phyloP scores from a whole-genome alignment of 495 filamentous ascomycete species.

The Friedmanniomyces endolithicus region DNA sequence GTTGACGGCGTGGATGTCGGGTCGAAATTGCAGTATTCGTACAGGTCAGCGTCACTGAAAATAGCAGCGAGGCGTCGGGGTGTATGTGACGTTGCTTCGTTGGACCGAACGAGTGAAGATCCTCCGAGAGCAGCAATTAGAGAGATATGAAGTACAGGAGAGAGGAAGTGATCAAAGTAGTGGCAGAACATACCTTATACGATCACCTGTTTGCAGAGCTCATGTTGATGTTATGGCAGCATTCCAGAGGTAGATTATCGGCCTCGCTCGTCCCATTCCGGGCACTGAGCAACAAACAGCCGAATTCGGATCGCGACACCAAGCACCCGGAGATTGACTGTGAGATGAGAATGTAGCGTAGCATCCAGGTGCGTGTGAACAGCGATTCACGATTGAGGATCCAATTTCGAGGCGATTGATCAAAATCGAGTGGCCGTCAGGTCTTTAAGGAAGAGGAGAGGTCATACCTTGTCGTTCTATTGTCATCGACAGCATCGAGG shows the following conservation, averaged over 20 bases:
- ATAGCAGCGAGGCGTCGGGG: not conserved
- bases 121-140: conserved; percentile 8
- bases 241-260: conserved; percentile 17
- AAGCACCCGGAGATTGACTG: not conserved
- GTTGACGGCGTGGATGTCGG: not conserved
- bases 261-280: conserved; percentile 12
- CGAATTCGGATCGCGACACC: conserved; percentile 2
- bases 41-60: not conserved
- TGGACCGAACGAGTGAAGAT: conserved; percentile 19
- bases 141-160: conserved; percentile 2
- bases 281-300: conserved; percentile 15
- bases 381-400: too few species aligned
- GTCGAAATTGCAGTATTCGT: not conserved
- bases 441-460: too few species aligned
- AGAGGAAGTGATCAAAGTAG: not conserved
- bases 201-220: conserved; percentile 5
- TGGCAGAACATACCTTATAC: conserved; percentile 10
- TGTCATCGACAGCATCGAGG: too few species aligned
- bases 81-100: not conserved
- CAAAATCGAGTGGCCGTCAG: too few species aligned
- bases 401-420: too few species aligned
- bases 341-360: not conserved
- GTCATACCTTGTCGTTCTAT: too few species aligned
- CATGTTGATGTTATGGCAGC: conserved; percentile 18
- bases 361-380: too few species aligned